Percentiles rank a stretch among this genome's conserved stretches.
These are phyloP conservation scores for Pleurotus pulmonarius DNA, from an alignment of 768 basidiomycete genomes.

Conservation along the genomic window DNA sequence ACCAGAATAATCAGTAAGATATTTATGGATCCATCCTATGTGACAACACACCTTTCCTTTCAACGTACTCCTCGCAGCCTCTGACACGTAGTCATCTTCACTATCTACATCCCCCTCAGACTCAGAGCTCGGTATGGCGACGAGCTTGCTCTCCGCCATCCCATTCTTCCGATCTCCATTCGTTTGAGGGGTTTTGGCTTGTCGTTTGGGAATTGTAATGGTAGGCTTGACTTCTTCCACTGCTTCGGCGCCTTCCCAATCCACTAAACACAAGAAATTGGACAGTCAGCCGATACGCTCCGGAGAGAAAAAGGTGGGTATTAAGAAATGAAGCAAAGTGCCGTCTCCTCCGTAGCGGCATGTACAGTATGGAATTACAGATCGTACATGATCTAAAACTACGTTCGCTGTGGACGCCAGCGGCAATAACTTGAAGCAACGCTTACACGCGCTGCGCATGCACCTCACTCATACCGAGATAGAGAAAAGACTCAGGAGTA, in stretches of 20 bases:
- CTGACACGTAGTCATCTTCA: constrained; percentile 65
- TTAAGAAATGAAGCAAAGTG: too few relatives aligned
- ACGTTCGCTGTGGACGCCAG: not conserved
- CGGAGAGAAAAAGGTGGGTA: not conserved
- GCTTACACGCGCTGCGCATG: not conserved
- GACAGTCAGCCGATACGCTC: constrained; percentile 14
- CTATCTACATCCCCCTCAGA: constrained; percentile 50
- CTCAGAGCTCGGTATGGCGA: constrained; percentile 28
- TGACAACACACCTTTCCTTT: constrained; percentile 21
- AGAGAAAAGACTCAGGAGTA: constrained; percentile 23
- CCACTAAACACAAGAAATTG: constrained; percentile 42
- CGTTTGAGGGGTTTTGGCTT: not conserved
- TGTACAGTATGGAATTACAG: constrained; percentile 13
- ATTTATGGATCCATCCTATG: not conserved
- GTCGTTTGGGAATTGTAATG: constrained; percentile 11
- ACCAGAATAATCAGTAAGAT: not conserved
- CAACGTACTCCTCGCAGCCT: constrained; percentile 35
- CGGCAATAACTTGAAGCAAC: not conserved
- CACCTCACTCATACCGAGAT: constrained; percentile 30
- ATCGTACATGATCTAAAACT: not conserved
- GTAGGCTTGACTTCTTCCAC: constrained; percentile 39
- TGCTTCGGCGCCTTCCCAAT: constrained; percentile 68
- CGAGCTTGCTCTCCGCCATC: not conserved
- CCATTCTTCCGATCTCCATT: not conserved
- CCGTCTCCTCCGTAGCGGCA: too few relatives aligned